Base-by-base conservation (phyloP, 2,329 filamentous ascomycete species). In the Rhytidhysteron rufulum region DNA sequence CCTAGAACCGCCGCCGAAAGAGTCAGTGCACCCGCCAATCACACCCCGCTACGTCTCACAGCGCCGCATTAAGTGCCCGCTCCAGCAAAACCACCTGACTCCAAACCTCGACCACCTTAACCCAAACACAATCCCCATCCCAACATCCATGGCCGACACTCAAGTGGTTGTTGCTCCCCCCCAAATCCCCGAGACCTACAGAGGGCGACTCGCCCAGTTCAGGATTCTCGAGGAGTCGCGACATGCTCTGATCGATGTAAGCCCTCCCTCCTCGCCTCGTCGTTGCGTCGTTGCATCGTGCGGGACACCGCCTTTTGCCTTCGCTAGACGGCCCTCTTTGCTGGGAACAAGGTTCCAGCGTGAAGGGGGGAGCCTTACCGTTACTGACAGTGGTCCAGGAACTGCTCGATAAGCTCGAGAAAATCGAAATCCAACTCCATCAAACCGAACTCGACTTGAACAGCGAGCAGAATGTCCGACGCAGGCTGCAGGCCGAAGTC, bases 381-480 rank as follows among this genome's bases (percentile, higher is more conserved):
- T 18, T n/a, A n/a, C n/a, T n/a, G n/a, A n/a, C 19, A 18, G 34
- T 63, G n/a, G n/a, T n/a, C n/a, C n/a, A n/a, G 62, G 62, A 65
- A 51, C 45, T 65, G 20, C 45, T 65, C 2, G 60, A 62, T 31
- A 65, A 63, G 37, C 58, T 65, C 20, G 62, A 65, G 39, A 62
- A 60, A 42, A 57, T 55, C 18, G 62, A 65, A 49, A 54, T 58
- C 35, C 56, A 51, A 40, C 60, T 65, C 25, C 42, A 55, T 39
- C 60, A 64, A 31, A 62, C 58, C 17, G 58, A 62, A 47, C 55
- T 65, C 16, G 62, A 65, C 34, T 58, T 65, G 32, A 52, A 56
- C 31, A 63, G 60, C 2, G 62, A 65, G 39, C 62, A 65, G 31
- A 65, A 62, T 48, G 62, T 65, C 19, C 52, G 62, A 17, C 49